phyloP scores from a whole-genome alignment of 2,329 filamentous ascomycete species.

The Exophiala oligosperma region DNA sequence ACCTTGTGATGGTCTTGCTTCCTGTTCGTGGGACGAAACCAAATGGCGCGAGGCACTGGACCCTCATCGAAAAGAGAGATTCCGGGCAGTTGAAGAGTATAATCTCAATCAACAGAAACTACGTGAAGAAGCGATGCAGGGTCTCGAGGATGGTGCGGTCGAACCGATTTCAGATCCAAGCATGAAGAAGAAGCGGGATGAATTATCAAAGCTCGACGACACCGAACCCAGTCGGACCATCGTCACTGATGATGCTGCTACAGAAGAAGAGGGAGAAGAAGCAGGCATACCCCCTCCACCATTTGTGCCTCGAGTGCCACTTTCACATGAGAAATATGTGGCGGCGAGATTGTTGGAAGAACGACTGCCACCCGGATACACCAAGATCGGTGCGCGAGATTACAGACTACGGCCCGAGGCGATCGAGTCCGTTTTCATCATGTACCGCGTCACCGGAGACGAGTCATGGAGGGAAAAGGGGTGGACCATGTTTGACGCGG shows the following conservation, averaged over 20 bases:
- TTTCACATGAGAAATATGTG: slow-evolving; percentile 43
- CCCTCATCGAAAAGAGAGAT: slow-evolving; percentile 31
- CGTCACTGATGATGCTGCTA: not conserved
- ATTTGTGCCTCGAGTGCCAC: slow-evolving; percentile 28
- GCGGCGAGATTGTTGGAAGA: slow-evolving; percentile 42
- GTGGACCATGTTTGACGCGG: slow-evolving; percentile 71
- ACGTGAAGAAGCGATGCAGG: slow-evolving; percentile 13
- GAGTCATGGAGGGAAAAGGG: slow-evolving; percentile 65
- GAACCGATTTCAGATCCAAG: not conserved
- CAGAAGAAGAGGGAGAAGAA: not conserved
- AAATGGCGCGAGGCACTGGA: slow-evolving; percentile 49
- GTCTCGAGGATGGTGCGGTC: slow-evolving; percentile 1
- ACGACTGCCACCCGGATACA: slow-evolving; percentile 45
- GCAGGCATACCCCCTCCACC: slow-evolving; percentile 4
- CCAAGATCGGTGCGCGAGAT: slow-evolving; percentile 37
- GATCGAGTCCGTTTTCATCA: slow-evolving; percentile 77
- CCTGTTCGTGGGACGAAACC: slow-evolving; percentile 57
- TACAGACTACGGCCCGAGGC: slow-evolving; percentile 64
- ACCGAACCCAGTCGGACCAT: not conserved
- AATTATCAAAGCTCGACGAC: slow-evolving; percentile 25
- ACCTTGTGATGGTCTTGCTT: slow-evolving; percentile 46
- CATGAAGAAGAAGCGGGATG: slow-evolving; percentile 31
- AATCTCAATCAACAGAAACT: slow-evolving; percentile 26
- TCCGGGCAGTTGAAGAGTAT: slow-evolving; percentile 25
- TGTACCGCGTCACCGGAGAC: slow-evolving; percentile 73